A percentile compares a stretch with the other conserved stretches of the same genome.
Conservation (phyloP, 106 monocot species). For the Iris macrosiphon region DNA sequence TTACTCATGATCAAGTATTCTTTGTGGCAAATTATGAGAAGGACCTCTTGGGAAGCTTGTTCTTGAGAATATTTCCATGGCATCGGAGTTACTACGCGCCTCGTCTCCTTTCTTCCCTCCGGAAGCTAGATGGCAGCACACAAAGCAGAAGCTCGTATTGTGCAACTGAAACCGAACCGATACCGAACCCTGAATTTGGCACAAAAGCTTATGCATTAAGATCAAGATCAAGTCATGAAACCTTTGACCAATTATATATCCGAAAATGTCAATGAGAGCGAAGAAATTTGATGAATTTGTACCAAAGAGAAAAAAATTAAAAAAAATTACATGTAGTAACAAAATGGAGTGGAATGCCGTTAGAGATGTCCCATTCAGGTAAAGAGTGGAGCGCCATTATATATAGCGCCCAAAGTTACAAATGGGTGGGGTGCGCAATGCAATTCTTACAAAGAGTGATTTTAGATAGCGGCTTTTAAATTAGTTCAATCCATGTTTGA, state of each 20-base stretch:
- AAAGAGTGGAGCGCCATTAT: too few relatives aligned
- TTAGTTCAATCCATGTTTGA: too few relatives aligned
- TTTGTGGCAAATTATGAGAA: constrained; percentile 23
- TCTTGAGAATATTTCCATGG: constrained; percentile 38
- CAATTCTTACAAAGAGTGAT: too few relatives aligned
- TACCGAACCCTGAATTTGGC: constrained; percentile 42
- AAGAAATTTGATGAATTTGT: too few relatives aligned
- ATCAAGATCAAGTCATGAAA: neutral
- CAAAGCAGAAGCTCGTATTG: constrained; percentile 69
- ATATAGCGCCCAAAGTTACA: too few relatives aligned
- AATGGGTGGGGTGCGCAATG: too few relatives aligned
- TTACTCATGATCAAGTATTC: constrained; percentile 57
- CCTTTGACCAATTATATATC: neutral
- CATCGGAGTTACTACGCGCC: constrained; percentile 43
- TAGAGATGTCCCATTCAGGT: neutral
- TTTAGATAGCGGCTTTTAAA: too few relatives aligned
- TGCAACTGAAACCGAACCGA: constrained; percentile 49
- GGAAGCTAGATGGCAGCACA: constrained; percentile 70
- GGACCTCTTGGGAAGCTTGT: constrained; percentile 26
- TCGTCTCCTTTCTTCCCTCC: constrained; percentile 57
- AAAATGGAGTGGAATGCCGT: too few relatives aligned
- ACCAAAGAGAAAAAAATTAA: too few relatives aligned
- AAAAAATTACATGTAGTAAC: too few relatives aligned
- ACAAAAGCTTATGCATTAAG: neutral
- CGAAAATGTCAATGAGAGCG: neutral